Evolutionary conservation across 2,329 filamentous ascomycete genomes (phyloP), one percentile per base, ranked within the genome.

Genomic region (Neoscytalidium dimidiatum): DNA sequence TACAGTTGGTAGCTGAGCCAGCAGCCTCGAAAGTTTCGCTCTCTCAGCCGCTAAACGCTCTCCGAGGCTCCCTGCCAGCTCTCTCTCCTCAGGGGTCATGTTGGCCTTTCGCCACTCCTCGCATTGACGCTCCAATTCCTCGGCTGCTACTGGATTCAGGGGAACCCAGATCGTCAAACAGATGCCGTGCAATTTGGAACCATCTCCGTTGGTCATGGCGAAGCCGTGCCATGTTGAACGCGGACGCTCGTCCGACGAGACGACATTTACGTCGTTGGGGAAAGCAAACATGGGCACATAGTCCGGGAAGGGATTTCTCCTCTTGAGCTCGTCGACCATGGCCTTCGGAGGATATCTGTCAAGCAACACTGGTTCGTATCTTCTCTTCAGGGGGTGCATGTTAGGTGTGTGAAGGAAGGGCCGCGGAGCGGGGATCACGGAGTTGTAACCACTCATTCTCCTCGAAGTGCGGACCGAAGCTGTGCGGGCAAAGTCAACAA

Each of bases 221-320:
- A 99, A 99, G 56, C 95, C 95, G 79, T 99, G 95, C 95, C 95
- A 99, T 26, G 94, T 97, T n/a, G 95, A 94, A 67, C 93, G 86
- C 0, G 95, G 95, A 67, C 94, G 86, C 75, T 97, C 92, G 73
- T 99, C 95, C 1, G 94, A 94, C 1, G 95, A 97, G 9, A 98
- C 92, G 61, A 99, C 95, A 68, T 93, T 93, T 71, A 99, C 95
- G 77, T 99, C 95, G 78, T 98, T 97, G 51, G 95, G 95, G 72
- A 98, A 99, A 62, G 95, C 94, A 78, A 99, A 99, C 95, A 99
- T 98, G 64, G 95, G 95, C 19, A 99, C 92, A 73, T 97, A 99
- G 75, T 99, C 95, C 0, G 95, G 95, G 74, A 99, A 98, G 65
- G 86, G 89, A 62, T 92, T 93, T 73, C 95, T 86, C 72, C 90